Evolutionary conservation across 306 rosid genomes (phyloP).

Genomic region (Glycine tomentella): DNA sequence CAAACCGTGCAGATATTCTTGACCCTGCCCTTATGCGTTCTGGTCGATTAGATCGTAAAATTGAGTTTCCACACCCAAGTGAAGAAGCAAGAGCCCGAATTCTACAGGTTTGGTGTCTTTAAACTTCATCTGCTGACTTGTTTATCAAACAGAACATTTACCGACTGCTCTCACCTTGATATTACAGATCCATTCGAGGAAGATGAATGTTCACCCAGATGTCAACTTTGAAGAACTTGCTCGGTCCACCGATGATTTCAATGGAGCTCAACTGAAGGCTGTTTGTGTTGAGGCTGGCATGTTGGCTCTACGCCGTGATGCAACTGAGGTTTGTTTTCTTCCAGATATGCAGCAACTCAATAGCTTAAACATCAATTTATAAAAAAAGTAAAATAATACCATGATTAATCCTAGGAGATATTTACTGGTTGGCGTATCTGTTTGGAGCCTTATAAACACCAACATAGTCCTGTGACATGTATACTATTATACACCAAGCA

Average conservation of each 20-base stretch:
- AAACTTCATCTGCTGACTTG: neutral
- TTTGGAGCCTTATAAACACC: neutral
- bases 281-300: slow-evolving; percentile 99
- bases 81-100: slow-evolving; percentile 98
- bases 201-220: slow-evolving; percentile 94
- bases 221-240: slow-evolving; percentile 96
- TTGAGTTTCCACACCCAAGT: slow-evolving; percentile 96
- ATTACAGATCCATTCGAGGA: slow-evolving; percentile 86
- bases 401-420: neutral
- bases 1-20: slow-evolving; percentile 96
- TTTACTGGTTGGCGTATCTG: neutral
- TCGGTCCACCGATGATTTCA: slow-evolving; percentile 94
- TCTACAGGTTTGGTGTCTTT: slow-evolving; percentile 70
- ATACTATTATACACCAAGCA: neutral
- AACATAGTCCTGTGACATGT: neutral
- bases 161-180: slow-evolving; percentile 22
- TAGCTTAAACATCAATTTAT: neutral
- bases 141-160: slow-evolving; percentile 5
- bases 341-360: slow-evolving; percentile 11
- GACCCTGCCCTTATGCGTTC: slow-evolving; percentile 99
- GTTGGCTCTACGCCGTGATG: slow-evolving; percentile 97
- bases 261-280: slow-evolving; percentile 95
- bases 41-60: slow-evolving; percentile 96
- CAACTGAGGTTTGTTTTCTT: slow-evolving; percentile 77
- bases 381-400: neutral